Base-by-base conservation (phyloP, 495 filamentous ascomycete species). In the Penicillium maclennaniae region DNA sequence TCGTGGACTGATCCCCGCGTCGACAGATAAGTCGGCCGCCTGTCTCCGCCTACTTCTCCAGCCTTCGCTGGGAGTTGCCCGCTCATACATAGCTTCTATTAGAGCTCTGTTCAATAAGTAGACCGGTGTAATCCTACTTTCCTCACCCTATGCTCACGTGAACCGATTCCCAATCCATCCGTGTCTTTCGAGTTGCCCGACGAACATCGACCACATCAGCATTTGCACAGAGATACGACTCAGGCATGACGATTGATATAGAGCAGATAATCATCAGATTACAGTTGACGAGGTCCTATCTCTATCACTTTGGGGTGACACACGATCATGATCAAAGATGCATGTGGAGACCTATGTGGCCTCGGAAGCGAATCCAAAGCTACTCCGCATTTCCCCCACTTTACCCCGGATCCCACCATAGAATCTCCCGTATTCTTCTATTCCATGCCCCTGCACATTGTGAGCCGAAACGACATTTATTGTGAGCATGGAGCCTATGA, bases 331-430 rank as follows among this genome's bases (percentile, higher is more conserved):
- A 14, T 12, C 31, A 34, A 34, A 34, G 31, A 34, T 9, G 10
- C 31, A 34, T 34, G 31, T 34, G 31, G 31, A 34, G 31, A 34
- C 31, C 10, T 14, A 34, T 31, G 31, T 14, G 8, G 31, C 31
- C 31, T 34, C 31, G 31, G 31, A 34, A 12, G 31, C 31, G 31
- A 34, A 14, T 34, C 49, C 37, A 36, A 40, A 3, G 21, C 47
- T 56, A 51, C 54, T 51, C 54, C 48, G 54, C 54, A 56, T 52
- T 51, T 39, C 48, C 46, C 53, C 43, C 48, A 46, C 42, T 56
- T 56, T 34, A 34, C 47, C 54, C 54, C 54, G 36, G 43, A 45
- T 43, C 38, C 23, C 37, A 21, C 48, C 48, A 56, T 47, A 43
- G 28, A 48, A n/a, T 23, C 15, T 16, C 42, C 7, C 36, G n/a